A percentile compares a stretch with the other conserved stretches of the same genome.
Evolutionary conservation across 1,284 basidiomycete genomes (phyloP).

Genomic region (Takashimella tepidaria): DNA sequence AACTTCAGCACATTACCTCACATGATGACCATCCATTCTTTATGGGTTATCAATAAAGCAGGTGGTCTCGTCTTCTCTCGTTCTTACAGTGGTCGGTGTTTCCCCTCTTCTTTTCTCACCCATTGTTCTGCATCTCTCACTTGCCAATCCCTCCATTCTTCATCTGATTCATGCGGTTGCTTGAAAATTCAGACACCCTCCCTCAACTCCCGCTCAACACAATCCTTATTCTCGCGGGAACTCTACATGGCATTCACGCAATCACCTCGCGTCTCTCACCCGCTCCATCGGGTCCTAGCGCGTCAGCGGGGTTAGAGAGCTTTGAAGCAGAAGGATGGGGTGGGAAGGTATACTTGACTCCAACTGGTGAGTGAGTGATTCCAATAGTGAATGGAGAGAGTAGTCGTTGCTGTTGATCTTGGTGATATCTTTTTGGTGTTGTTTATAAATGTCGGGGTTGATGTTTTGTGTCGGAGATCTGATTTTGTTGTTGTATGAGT

Average conservation of each 20-base stretch:
- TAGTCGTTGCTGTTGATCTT: not conserved
- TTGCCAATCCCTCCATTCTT: conserved; percentile 8
- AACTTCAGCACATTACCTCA: not conserved
- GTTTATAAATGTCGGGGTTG: not conserved
- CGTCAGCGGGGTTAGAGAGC: conserved; percentile 74
- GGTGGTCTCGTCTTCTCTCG: conserved; percentile 93
- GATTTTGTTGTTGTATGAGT: too few relatives aligned
- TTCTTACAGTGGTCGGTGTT: conserved; percentile 69
- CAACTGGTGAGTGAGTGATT: conserved; percentile 84
- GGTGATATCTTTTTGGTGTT: not conserved
- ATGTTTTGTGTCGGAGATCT: too few relatives aligned
- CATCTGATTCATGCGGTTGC: not conserved
- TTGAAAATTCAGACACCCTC: conserved; percentile 63
- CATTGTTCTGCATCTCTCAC: conserved; percentile 8
- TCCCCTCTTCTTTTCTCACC: not conserved
- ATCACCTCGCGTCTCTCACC: conserved; percentile 91
- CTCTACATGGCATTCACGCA: conserved; percentile 95
- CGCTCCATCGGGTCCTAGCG: conserved; percentile 70
- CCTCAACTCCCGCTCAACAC: conserved; percentile 90
- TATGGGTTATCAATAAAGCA: conserved; percentile 93
- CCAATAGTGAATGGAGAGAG: too few relatives aligned
- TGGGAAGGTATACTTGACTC: conserved; percentile 61
- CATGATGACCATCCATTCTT: conserved; percentile 41
- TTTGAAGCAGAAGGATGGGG: conserved; percentile 79
- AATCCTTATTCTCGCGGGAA: conserved; percentile 93